Conservation (phyloP, 2,329 filamentous ascomycete species). For the Ascomycota sp. region DNA sequence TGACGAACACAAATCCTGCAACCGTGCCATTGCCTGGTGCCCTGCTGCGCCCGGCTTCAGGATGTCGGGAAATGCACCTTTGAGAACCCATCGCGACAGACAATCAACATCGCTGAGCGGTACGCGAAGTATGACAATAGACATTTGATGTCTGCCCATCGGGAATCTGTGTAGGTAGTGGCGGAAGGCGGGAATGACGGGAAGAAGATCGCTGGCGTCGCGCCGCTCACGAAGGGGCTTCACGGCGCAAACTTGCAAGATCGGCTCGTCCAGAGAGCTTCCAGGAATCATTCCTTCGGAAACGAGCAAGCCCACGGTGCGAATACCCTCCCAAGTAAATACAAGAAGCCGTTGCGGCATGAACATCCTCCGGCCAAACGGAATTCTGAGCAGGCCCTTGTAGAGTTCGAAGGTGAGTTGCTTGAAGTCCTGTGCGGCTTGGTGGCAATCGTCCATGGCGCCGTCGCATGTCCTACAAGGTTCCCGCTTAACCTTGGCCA, state of each 20-base stretch:
- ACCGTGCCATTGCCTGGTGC: constrained; percentile 40
- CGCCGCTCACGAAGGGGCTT: constrained; percentile 45
- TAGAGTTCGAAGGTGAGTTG: constrained; percentile 67
- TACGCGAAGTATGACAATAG: constrained; percentile 46
- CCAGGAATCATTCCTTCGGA: constrained; percentile 53
- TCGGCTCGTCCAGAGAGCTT: constrained; percentile 34
- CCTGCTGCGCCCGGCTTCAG: constrained; percentile 30
- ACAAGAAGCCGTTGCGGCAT: constrained; percentile 56
- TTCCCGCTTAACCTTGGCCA: constrained; percentile 78
- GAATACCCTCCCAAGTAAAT: constrained; percentile 66
- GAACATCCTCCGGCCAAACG: constrained; percentile 65
- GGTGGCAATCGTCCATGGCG: constrained; percentile 62
- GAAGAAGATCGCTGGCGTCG: constrained; percentile 67
- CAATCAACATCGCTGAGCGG: constrained; percentile 66
- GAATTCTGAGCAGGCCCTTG: constrained; percentile 54
- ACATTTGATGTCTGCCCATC: constrained; percentile 43
- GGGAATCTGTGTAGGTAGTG: constrained; percentile 47
- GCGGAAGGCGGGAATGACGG: constrained; percentile 56
- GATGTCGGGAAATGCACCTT: constrained; percentile 37
- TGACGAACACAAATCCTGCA: constrained; percentile 46
- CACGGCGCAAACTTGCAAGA: constrained; percentile 61
- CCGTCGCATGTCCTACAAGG: constrained; percentile 63
- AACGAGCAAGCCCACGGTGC: constrained; percentile 63
- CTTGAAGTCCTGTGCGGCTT: constrained; percentile 61
- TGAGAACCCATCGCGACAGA: constrained; percentile 48